These are phyloP conservation scores for Dactylellina leptospora DNA, from an alignment of 2,329 filamentous ascomycete species.

Conservation along the genomic window DNA sequence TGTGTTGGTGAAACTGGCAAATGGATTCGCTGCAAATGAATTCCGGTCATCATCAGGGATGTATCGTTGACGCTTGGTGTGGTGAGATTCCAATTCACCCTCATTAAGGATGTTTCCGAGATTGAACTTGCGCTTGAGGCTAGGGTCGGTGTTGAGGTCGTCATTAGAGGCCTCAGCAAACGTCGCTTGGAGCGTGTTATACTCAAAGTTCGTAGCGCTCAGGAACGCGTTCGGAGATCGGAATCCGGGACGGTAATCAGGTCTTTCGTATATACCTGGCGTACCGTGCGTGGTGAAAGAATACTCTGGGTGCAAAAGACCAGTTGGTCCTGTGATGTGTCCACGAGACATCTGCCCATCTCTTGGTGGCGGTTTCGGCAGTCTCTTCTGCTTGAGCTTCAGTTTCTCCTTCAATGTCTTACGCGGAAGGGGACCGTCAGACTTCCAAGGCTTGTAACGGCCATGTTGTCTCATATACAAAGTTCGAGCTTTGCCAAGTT, in stretches of 20 bases:
- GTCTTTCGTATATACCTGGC: slow-evolving; percentile 46
- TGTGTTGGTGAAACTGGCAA: slow-evolving; percentile 37
- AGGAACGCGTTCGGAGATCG: slow-evolving; percentile 41
- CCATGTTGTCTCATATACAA: slow-evolving; percentile 51
- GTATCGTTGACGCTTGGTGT: slow-evolving; percentile 41
- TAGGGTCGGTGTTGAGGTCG: slow-evolving; percentile 44
- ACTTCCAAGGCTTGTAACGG: slow-evolving; percentile 50
- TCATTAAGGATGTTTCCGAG: slow-evolving; percentile 48
- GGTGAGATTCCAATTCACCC: slow-evolving; percentile 38
- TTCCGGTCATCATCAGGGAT: slow-evolving; percentile 32
- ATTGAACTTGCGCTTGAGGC: slow-evolving; percentile 42
- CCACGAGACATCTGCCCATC: slow-evolving; percentile 29
- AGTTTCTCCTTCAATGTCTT: slow-evolving; percentile 51
- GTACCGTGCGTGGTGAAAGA: slow-evolving; percentile 35
- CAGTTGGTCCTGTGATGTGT: slow-evolving; percentile 19
- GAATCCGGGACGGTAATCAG: slow-evolving; percentile 45
- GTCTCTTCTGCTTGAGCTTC: slow-evolving; percentile 49
- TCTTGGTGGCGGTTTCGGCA: slow-evolving; percentile 48
- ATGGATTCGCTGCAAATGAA: slow-evolving; percentile 23
- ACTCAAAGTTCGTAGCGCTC: slow-evolving; percentile 38
- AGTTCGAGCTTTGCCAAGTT: slow-evolving; percentile 45
- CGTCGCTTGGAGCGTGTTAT: slow-evolving; percentile 36
- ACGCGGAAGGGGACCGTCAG: slow-evolving; percentile 46
- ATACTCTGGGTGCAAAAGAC: slow-evolving; percentile 39
- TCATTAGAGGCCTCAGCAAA: slow-evolving; percentile 37